A percentile compares a stretch with the other conserved stretches of the same genome.
Evolutionary conservation across 148 eudicot genomes (phyloP).

Genomic region (Oxyria digyna): DNA sequence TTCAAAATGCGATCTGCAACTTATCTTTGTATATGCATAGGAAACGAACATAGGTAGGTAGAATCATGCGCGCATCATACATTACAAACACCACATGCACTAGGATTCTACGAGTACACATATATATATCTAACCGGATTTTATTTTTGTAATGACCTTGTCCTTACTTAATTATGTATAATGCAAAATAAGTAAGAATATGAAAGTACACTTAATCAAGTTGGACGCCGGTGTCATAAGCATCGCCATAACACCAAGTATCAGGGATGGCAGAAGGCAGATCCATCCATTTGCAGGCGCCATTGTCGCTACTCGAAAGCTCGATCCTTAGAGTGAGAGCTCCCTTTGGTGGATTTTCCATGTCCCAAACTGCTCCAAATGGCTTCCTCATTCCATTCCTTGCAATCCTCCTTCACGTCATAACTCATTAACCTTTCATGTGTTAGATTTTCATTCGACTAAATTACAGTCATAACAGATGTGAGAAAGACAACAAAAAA

Average conservation of each 20-base stretch:
- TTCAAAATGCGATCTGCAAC: too few species aligned
- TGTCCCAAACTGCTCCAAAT: constrained; percentile 63
- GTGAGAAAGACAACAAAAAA: too few species aligned
- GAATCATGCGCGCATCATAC: too few species aligned
- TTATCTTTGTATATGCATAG: too few species aligned
- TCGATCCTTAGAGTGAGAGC: constrained; percentile 26
- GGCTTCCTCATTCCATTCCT: constrained; percentile 54
- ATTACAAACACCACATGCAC: neutral
- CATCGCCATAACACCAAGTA: constrained; percentile 31
- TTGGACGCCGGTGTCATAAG: constrained; percentile 30
- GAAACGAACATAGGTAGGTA: too few species aligned
- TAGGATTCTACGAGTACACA: neutral
- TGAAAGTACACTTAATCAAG: constrained; percentile 7
- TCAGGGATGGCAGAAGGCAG: constrained; percentile 20
- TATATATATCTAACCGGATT: neutral
- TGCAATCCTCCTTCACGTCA: constrained; percentile 32
- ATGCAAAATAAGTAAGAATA: neutral
- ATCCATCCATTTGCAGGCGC: constrained; percentile 22
- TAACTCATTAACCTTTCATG: neutral
- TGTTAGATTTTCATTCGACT: too few species aligned
- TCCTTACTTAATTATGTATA: neutral
- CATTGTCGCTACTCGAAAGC: constrained; percentile 19
- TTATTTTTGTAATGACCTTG: neutral
- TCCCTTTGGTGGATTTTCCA: constrained; percentile 42
- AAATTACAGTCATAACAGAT: too few species aligned